Evolutionary conservation across 305 asterid species (phyloP).

Genomic region (Fraxinus angustifolia): DNA sequence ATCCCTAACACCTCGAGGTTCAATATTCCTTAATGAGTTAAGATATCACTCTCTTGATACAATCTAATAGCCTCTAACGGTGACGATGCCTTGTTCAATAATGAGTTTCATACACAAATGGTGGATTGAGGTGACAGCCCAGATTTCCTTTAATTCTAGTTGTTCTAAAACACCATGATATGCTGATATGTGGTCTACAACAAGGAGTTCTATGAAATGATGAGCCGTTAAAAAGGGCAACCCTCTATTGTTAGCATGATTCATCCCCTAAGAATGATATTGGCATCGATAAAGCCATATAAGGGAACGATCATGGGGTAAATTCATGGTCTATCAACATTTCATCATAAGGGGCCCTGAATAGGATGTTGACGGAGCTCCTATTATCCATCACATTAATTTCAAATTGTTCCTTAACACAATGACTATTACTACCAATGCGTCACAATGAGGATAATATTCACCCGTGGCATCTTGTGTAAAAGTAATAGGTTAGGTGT

Average conservation of each 20-base stretch:
- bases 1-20: background rate
- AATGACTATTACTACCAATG: too few relatives aligned
- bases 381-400: background rate
- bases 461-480: background rate
- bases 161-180: background rate
- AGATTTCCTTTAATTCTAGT: background rate
- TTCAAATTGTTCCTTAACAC: too few relatives aligned
- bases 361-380: background rate
- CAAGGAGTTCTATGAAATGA: background rate
- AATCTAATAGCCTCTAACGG: too few relatives aligned
- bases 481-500: background rate
- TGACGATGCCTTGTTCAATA: background rate
- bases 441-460: too few relatives aligned
- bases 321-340: background rate
- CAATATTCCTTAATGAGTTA: background rate
- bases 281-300: too few relatives aligned
- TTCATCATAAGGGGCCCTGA: background rate
- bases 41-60: background rate
- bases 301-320: background rate
- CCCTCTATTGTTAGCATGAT: too few relatives aligned
- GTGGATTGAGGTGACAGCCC: background rate
- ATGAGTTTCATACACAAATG: background rate
- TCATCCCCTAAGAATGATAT: too few relatives aligned
- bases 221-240: too few relatives aligned
- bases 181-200: background rate